Evolutionary conservation across 306 rosid genomes (phyloP), one percentile per base, ranked within the genome.

Genomic region (Castanea mollissima): DNA sequence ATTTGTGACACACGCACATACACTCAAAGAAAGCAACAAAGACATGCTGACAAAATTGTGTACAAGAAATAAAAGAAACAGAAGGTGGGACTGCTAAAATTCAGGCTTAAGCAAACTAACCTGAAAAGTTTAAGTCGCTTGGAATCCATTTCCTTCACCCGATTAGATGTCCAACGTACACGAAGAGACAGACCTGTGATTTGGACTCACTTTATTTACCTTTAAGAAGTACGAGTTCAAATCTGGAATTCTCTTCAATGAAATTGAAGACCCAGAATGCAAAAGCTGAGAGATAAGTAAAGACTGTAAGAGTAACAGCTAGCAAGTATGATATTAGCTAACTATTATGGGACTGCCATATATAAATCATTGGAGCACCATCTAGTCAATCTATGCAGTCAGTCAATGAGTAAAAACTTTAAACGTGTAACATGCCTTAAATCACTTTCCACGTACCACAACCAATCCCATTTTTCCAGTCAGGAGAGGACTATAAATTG

Each of bases 51-150:
- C 16, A 55, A 29, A 63, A 55, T 54, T 1, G 44, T 29, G 25
- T 19, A 20, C 14, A 31, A 10, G 62, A 25, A 56, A 78, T 57
- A 71, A 44, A 38, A 58, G 71, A 60, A 65, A 82, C 11, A 15
- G 27, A 52, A 23, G 32, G 25, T 2, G 16, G 54, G 38, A 21
- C 21, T 23, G 18, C 7, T 20, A 9, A 20, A 68, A 10, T 55
- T n/a, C 6, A 80, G 55, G 79, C 27, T 55, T 78, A 41, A 69
- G 71, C 57, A 18, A 69, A 84, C 92, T 68, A 78, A 94, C 98
- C 97, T 94, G 52, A 84, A 88, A 90, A 82, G 81, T 74, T 79
- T 89, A 21, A 55, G 65, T 75, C 75, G 85, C 84, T 59, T 80
- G 51, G 78, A 6, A 49, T 74, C 55, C 96, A 94, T 90, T 25